Evolutionary conservation across 176 grass and related monocot species (phyloP).

Genomic region (Oryza rufipogon): DNA sequence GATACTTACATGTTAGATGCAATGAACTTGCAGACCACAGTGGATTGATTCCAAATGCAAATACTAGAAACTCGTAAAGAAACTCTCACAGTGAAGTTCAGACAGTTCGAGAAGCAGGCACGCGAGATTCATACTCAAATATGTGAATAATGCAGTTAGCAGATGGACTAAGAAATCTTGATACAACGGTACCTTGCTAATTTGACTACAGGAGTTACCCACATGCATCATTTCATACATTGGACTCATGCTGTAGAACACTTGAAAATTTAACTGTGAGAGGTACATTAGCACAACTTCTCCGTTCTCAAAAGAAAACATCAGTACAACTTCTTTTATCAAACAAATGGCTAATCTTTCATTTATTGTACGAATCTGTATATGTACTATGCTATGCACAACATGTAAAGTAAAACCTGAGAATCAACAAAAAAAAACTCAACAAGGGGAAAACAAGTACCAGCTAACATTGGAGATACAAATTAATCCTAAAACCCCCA

Average conservation of each 20-base stretch:
- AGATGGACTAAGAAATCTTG: background rate
- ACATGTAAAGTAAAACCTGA: background rate
- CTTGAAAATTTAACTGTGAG: background rate
- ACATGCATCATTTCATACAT: background rate
- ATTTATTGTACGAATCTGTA: constrained; percentile 30
- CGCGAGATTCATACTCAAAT: background rate
- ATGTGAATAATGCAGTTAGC: background rate
- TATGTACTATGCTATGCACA: constrained; percentile 22
- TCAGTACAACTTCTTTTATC: background rate
- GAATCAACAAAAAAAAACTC: background rate
- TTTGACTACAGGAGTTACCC: background rate
- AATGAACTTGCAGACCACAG: no score
- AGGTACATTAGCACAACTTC: background rate
- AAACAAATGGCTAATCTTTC: constrained; percentile 8
- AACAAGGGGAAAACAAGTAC: background rate
- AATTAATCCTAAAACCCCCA: constrained; percentile 44
- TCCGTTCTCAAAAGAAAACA: background rate
- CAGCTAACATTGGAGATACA: background rate
- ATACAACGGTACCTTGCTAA: background rate
- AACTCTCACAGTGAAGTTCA: no score
- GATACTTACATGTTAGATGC: no score
- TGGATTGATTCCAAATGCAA: no score
- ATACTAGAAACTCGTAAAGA: no score
- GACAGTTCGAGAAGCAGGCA: no score
- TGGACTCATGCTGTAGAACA: background rate